Base-by-base conservation (phyloP, 2,329 filamentous ascomycete genomes). In the Lasiodiplodia gonubiensis region DNA sequence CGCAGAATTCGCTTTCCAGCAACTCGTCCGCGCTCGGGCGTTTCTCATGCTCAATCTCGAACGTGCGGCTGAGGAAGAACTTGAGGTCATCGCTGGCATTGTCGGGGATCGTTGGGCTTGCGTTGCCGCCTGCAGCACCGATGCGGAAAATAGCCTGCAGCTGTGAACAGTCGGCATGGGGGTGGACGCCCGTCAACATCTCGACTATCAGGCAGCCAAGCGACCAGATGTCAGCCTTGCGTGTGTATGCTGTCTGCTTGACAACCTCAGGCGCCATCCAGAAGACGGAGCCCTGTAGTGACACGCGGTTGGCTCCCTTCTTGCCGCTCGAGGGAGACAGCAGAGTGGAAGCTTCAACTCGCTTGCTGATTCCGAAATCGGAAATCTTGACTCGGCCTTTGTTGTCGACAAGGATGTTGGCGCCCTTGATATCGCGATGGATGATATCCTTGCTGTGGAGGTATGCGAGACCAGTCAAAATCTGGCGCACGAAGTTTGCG, bases 181-280 rank as follows among this genome's bases (percentile, higher is more conserved):
- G 95, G 77, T 98, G 95, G 53, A 89, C 91, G 67, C 95, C 95
- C 14, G 95, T 98, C 86, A 98, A 97, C 95, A 99, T 99, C 83
- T 99, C 95, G 27, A 99, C 94, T 16, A 99, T 93, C 63, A 99
- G 84, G 78, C 95, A 99, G 39, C 95, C 95, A 27, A 99, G 87
- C 54, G 93, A 97, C 95, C 95, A 99, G 73, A 99, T 99, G 75
- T 99, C 95, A 16, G 95, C 95, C 82, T 98, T 98, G 81, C 94
- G 93, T 5, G 94, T 98, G 81, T 99, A 97, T 6, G 93, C 94
- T 3, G 94, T 98, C 81, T 98, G 95, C 75, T 95, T 95, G 70
- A 99, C 95, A 23, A 99, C 95, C 82, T 99, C 95, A 10, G 95
- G 95, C 0, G 95, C 95, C 95, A 99, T 99, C 95, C 95, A 99